Conservation (phyloP, 2,329 filamentous ascomycete genomes). For the Dactylella cylindrospora region DNA sequence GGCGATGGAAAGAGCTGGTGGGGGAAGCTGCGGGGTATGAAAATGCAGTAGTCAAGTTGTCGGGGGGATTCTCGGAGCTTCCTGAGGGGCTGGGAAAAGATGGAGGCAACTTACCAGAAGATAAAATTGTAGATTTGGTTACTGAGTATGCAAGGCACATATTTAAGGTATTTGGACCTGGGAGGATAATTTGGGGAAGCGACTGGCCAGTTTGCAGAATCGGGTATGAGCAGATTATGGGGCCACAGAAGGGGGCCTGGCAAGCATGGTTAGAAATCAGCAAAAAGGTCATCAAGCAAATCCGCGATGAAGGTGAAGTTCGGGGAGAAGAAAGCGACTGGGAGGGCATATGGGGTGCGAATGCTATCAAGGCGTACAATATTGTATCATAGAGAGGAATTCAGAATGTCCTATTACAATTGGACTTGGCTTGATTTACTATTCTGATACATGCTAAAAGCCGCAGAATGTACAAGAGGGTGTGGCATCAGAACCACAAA, state of each 20-base stretch:
- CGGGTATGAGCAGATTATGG: slow-evolving; percentile 52
- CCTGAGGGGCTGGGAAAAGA: slow-evolving; percentile 52
- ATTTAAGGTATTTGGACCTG: slow-evolving; percentile 69
- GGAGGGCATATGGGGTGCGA: slow-evolving; percentile 33
- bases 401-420: background rate
- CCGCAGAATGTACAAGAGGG: background rate
- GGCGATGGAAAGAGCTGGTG: slow-evolving; percentile 44
- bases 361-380: slow-evolving; percentile 13
- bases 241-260: slow-evolving; percentile 26
- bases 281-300: background rate
- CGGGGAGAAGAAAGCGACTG: slow-evolving; percentile 5
- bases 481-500: no score
- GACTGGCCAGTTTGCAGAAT: slow-evolving; percentile 93
- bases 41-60: slow-evolving; percentile 79
- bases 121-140: slow-evolving; percentile 15
- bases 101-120: background rate
- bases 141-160: slow-evolving; percentile 57
- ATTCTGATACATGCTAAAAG: background rate
- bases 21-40: background rate
- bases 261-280: slow-evolving; percentile 18
- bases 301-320: slow-evolving; percentile 16
- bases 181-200: slow-evolving; percentile 81
- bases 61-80: slow-evolving; percentile 80
- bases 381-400: background rate
- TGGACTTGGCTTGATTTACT: background rate